Conservation (phyloP, 352 stramenopile species). For the Globisporangium splendens region DNA sequence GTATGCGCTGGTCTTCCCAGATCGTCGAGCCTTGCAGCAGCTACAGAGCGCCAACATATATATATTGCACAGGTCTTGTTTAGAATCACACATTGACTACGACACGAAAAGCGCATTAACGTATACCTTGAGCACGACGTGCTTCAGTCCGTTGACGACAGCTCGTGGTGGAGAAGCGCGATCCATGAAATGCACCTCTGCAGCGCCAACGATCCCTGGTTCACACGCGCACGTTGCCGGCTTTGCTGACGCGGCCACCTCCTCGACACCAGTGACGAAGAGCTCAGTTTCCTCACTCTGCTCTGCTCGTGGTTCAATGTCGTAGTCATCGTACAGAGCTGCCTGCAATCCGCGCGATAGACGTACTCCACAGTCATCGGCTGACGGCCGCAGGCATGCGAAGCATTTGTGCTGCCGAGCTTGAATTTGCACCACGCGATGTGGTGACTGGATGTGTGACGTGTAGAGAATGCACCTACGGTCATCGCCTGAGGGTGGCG, state of each 20-base stretch:
- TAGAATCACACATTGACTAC: not conserved
- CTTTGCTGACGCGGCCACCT: not conserved
- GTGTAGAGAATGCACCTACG: constrained; percentile 22
- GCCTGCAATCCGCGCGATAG: constrained; percentile 28
- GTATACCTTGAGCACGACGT: constrained; percentile 20
- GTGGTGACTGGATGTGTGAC: constrained; percentile 13
- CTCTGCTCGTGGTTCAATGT: too few species aligned
- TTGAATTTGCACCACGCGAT: constrained; percentile 1
- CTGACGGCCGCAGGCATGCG: constrained; percentile 18
- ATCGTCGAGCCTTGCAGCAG: constrained; percentile 39
- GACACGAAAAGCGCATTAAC: not conserved
- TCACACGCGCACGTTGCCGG: constrained; percentile 25
- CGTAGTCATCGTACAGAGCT: constrained; percentile 18
- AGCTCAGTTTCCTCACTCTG: not conserved
- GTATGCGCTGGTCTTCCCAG: constrained; percentile 30
- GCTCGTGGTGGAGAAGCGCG: constrained; percentile 28
- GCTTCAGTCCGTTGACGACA: constrained; percentile 36
- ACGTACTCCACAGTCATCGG: not conserved
- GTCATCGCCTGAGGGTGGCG: not conserved
- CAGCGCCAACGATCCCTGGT: constrained; percentile 17
- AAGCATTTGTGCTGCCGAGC: constrained; percentile 12
- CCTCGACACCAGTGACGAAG: not conserved
- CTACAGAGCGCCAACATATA: constrained; percentile 1
- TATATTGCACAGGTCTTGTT: not conserved
- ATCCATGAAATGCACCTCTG: constrained; percentile 36